Base-by-base conservation (phyloP, 257 asterid species). In the Ocimum tenuiflorum region DNA sequence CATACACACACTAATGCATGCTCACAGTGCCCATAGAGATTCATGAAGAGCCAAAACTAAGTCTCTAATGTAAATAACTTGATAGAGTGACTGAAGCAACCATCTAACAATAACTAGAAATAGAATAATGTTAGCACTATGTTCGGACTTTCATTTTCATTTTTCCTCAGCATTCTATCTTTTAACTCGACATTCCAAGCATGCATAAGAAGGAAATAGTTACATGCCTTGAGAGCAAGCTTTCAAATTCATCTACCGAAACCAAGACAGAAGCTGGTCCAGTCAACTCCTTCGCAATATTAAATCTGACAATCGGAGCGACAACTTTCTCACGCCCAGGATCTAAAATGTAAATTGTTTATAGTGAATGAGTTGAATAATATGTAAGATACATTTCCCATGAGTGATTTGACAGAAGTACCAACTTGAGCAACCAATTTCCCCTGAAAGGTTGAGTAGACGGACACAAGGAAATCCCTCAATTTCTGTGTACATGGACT, bases 401-500 rank as follows among this genome's bases (percentile, higher is more conserved):
- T 19, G 6, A 68, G 70, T 36, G 12, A 56, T 27, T 70, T 22
- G 57, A 59, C 52, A 41, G 29, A 55, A 73, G 63, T 72, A 75
- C 91, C 61, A 66, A 89, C 99, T 92, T 86, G 99, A 87, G 80
- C 99, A 92, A 47, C 99, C 99, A 72, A 92, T 87, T 84, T 85
- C 99, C 80, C 95, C 99, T 3, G 97, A 83, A 77, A 89, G 82
- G 78, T 84, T 89, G 81, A 92, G 99, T 76, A 92, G 78, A 43
- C 99, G 88, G 43, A 92, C 99, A 72, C 99, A 92, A 12, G 99
- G 99, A 77, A 81, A 89, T 60, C 95, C 99, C 19, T 87, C 95
- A 77, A 92, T 73, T 64, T 76, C 71, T 18, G 59, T 72, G 82
- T 92, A 92, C 99, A 92, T 92, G 69, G 95, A 85, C 79, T 84